These are phyloP conservation scores for Smithsoniella earleae DNA, from an alignment of 163 green algal genomes.

Conservation along the genomic window DNA sequence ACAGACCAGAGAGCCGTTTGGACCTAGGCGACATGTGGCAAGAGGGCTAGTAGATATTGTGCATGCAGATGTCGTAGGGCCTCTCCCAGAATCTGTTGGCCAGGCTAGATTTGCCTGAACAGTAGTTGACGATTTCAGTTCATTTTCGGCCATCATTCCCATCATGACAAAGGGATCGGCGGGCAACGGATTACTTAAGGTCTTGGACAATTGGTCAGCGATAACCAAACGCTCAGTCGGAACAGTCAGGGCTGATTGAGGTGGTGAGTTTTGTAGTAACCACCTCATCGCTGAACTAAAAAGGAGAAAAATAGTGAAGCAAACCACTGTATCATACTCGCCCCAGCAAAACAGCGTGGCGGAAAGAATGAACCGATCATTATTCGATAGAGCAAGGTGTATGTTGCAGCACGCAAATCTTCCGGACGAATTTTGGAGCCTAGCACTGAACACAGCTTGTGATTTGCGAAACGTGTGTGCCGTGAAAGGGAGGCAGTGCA, in stretches of 20 bases:
- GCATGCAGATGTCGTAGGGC: neutral
- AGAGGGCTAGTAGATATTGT: neutral
- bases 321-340: slow-evolving; percentile 37
- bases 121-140: neutral
- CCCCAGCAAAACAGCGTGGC: slow-evolving; percentile 43
- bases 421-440: slow-evolving; percentile 32
- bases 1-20: neutral
- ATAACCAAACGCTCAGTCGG: no score
- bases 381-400: slow-evolving; percentile 31
- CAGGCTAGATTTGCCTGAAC: neutral
- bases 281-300: neutral
- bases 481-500: neutral
- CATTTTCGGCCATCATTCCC: neutral
- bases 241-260: slow-evolving; percentile 37
- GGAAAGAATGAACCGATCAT: slow-evolving; percentile 39
- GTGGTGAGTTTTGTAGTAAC: slow-evolving; percentile 39
- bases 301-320: slow-evolving; percentile 35
- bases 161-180: neutral
- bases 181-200: neutral
- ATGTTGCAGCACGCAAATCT: slow-evolving; percentile 33
- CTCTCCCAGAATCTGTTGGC: neutral
- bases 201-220: no score
- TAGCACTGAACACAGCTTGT: slow-evolving; percentile 32
- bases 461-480: slow-evolving; percentile 31
- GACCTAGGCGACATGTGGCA: neutral